phyloP scores from a whole-genome alignment of 306 rosid genomes.

The Gastrolobium villosum region DNA sequence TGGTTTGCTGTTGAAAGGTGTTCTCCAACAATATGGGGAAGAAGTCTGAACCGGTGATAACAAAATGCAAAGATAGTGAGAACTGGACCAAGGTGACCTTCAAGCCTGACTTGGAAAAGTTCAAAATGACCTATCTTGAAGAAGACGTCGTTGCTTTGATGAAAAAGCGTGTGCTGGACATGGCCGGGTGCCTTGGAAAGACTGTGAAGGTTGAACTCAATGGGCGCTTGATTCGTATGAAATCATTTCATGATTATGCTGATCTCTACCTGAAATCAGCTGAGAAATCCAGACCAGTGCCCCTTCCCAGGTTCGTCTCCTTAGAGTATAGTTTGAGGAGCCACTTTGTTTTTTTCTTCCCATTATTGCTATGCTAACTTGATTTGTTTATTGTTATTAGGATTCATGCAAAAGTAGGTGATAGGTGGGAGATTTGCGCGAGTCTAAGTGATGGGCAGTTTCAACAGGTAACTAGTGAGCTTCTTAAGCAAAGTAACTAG shows the following conservation, averaged over 20 bases:
- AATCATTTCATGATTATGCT: conserved; percentile 81
- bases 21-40: conserved; percentile 85
- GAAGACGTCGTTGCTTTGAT: conserved; percentile 94
- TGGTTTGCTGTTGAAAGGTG: conserved; percentile 58
- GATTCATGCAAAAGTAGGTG: conserved; percentile 74
- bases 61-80: conserved; percentile 81
- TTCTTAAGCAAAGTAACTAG: conserved; percentile 27
- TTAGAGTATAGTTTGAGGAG: conserved; percentile 1
- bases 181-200: conserved; percentile 97
- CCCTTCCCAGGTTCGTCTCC: conserved; percentile 71
- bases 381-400: conserved; percentile 49
- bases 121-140: conserved; percentile 84
- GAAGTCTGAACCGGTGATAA: conserved; percentile 74
- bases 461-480: conserved; percentile 74
- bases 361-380: conserved; percentile 19
- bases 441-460: conserved; percentile 95
- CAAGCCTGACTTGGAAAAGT: conserved; percentile 88
- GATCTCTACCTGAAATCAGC: conserved; percentile 83
- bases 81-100: conserved; percentile 96
- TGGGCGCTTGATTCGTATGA: conserved; percentile 65
- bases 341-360: neutral
- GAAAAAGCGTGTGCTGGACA: conserved; percentile 90
- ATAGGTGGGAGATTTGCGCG: conserved; percentile 91
- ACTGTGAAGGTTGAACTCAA: conserved; percentile 90
- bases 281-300: conserved; percentile 52